Evolutionary conservation across 768 basidiomycete genomes (phyloP).

Genomic region (Suillus placidus): DNA sequence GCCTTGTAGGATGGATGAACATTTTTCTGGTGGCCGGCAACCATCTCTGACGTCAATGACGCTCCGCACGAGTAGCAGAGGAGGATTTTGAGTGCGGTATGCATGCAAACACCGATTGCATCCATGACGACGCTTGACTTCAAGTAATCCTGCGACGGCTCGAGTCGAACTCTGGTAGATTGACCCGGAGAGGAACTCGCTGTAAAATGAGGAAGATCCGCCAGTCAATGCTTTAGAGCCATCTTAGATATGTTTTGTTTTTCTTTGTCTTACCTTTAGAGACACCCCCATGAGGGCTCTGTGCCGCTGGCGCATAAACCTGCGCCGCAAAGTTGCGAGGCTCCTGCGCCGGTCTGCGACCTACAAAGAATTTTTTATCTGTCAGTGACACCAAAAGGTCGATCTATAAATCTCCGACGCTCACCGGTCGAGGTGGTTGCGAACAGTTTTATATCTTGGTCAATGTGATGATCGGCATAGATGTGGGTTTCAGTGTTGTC

Average conservation of each 20-base stretch:
- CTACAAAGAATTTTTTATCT: too few species aligned
- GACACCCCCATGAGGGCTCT: neutral
- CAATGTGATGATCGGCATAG: neutral
- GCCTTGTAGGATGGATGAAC: neutral
- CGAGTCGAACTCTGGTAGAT: neutral
- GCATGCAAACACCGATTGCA: neutral
- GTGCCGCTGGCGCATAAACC: too few species aligned
- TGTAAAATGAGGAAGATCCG: neutral
- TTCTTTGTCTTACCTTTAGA: neutral
- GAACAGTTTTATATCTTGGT: neutral
- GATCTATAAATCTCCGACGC: neutral
- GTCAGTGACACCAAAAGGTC: too few species aligned
- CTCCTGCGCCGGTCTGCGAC: too few species aligned
- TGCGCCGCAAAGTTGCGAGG: neutral
- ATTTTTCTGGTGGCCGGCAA: neutral
- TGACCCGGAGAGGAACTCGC: rapidly evolving
- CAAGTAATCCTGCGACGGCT: neutral
- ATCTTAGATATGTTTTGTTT: too few species aligned
- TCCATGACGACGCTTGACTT: neutral
- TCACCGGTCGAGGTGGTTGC: neutral
- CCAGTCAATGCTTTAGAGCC: too few species aligned
- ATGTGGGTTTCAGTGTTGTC: neutral
- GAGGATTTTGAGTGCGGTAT: neutral
- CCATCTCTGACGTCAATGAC: neutral
- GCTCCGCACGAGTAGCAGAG: neutral